Evolutionary conservation across 257 asterid species (phyloP).

Genomic region (Linaria vulgaris): DNA sequence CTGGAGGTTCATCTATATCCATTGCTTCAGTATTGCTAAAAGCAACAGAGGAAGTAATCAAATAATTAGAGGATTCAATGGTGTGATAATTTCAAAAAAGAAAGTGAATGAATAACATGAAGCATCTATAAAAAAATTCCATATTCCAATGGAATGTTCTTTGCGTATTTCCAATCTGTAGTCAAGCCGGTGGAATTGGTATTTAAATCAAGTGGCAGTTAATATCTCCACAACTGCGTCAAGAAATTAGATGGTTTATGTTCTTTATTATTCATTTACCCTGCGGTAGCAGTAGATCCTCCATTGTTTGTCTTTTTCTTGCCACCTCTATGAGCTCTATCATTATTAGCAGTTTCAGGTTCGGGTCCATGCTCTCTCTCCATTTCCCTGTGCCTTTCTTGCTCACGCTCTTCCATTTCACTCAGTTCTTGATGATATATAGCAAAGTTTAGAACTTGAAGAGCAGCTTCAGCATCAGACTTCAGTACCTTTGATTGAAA

Average conservation of each 20-base stretch:
- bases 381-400: conserved; percentile 53
- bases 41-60: conserved; percentile 19
- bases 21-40: conserved; percentile 60
- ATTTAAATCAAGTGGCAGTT: background rate
- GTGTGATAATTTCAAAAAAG: background rate
- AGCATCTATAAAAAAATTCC: background rate
- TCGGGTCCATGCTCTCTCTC: conserved; percentile 51
- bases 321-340: conserved; percentile 34
- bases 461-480: conserved; percentile 85
- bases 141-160: background rate
- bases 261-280: conserved; percentile 36
- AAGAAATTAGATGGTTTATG: background rate
- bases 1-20: conserved; percentile 75
- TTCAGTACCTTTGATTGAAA: conserved; percentile 58
- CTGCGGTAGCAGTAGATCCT: conserved; percentile 42
- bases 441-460: conserved; percentile 92
- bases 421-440: conserved; percentile 96
- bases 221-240: background rate
- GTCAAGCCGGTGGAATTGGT: background rate
- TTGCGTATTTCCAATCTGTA: background rate
- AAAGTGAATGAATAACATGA: background rate
- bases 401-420: conserved; percentile 96
- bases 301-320: conserved; percentile 27
- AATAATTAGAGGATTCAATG: background rate
- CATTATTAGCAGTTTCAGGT: conserved; percentile 42